Base-by-base conservation (phyloP, 208 protist genomes). In the Balamuthia mandrillaris region DNA sequence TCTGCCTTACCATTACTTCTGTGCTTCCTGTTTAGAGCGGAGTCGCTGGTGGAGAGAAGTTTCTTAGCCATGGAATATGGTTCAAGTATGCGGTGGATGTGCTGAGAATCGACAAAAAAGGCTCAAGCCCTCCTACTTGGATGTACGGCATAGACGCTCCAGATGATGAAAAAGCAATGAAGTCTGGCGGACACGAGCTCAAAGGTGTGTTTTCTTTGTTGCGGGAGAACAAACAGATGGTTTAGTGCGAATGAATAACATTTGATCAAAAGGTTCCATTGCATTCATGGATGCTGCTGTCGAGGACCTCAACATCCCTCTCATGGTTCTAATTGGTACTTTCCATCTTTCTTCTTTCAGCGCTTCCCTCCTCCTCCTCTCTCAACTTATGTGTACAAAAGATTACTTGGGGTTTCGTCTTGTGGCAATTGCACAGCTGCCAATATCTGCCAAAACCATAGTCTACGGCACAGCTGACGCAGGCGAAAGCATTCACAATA, bases 41-140 rank as follows among this genome's bases (percentile, higher is more conserved):
- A 27, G 37, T 52, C 21, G 74, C 74, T 1, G 74, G 74, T 6
- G 74, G 74, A 1, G 49, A 45, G 1, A 91, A 88, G 14, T 88
- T 83, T 68, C 37, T 84, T 39, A 85, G 74, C 44, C 39, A 65
- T 14, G 63, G 79, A 31, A 91, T 91, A 18, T 29, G 88, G 0
- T 91, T 89, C 54, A 91, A 91, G 54, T 85, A 88, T 81, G 39
- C 85, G 12, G n/a, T n/a, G n/a, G n/a, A n/a, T n/a, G n/a, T n/a
- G n/a, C n/a, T n/a, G n/a, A n/a, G n/a, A n/a, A n/a, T n/a, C n/a
- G n/a, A n/a, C n/a, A n/a, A n/a, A n/a, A n/a, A n/a, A n/a, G n/a
- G n/a, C n/a, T n/a, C n/a, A n/a, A n/a, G n/a, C n/a, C n/a, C n/a
- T n/a, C n/a, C n/a, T 24, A 29, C 39, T 14, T 77, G 56, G 21